These are phyloP conservation scores for Teunomyces tritomae DNA, from an alignment of 805 yeast species.

Conservation along the genomic window DNA sequence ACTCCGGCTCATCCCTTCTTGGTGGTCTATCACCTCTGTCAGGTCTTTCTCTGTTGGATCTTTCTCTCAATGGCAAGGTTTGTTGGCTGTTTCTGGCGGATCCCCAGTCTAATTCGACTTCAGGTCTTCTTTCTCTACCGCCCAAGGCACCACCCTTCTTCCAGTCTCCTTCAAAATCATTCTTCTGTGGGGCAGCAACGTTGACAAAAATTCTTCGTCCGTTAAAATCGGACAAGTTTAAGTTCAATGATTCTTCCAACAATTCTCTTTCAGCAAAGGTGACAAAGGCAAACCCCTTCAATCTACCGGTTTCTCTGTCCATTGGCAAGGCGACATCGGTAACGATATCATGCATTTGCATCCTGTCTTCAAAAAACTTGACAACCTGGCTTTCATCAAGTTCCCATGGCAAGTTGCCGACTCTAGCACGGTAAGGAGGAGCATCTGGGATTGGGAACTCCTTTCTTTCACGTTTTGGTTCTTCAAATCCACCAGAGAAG, in stretches of 20 bases:
- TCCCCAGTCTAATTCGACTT: slow-evolving; percentile 62
- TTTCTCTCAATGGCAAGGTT: slow-evolving; percentile 30
- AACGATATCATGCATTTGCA: slow-evolving; percentile 50
- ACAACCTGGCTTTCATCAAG: slow-evolving; percentile 61
- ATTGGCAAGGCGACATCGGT: slow-evolving; percentile 69
- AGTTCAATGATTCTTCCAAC: slow-evolving; percentile 51
- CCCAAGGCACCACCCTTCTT: slow-evolving; percentile 11
- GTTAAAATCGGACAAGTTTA: slow-evolving; percentile 42
- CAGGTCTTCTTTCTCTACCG: slow-evolving; percentile 35
- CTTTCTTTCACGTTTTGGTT: slow-evolving; percentile 49
- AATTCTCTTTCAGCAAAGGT: slow-evolving; percentile 45
- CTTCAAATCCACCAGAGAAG: slow-evolving; percentile 18
- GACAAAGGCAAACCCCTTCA: slow-evolving; percentile 57
- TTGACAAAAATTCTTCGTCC: slow-evolving; percentile 53
- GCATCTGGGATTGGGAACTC: slow-evolving; percentile 85
- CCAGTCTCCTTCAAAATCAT: slow-evolving; percentile 47
- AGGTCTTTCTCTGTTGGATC: slow-evolving; percentile 19
- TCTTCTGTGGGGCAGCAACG: slow-evolving; percentile 58
- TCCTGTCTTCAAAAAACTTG: slow-evolving; percentile 59
- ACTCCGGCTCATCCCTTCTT: slow-evolving; percentile 36
- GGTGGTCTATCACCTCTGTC: slow-evolving; percentile 23
- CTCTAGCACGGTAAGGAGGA: slow-evolving; percentile 90
- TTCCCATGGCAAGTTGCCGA: slow-evolving; percentile 84
- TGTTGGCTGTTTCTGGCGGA: slow-evolving; percentile 39
- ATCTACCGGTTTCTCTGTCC: slow-evolving; percentile 60